phyloP scores from a whole-genome alignment of 139 green algal genomes.

The Gonium pectorale region DNA sequence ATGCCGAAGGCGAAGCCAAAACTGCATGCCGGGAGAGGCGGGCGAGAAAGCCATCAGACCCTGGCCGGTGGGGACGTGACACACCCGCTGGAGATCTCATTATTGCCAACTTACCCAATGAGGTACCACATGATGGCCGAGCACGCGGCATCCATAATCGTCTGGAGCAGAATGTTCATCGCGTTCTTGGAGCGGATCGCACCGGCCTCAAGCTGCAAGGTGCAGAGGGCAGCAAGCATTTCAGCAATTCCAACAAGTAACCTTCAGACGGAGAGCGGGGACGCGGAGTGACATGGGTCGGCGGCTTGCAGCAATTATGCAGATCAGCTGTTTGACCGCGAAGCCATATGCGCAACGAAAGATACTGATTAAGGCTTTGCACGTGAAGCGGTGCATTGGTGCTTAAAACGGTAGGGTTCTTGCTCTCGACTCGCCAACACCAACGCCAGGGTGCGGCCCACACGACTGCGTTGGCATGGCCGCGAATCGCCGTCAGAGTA shows the following conservation, averaged over 20 bases:
- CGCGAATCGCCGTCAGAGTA: neutral
- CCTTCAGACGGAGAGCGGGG: neutral
- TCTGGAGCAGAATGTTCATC: conserved; percentile 64
- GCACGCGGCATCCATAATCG: conserved; percentile 82
- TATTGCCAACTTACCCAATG: conserved; percentile 59
- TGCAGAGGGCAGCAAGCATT: neutral
- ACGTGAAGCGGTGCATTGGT: neutral
- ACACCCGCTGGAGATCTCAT: conserved; percentile 19
- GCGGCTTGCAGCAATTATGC: neutral
- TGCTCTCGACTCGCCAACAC: too few species aligned
- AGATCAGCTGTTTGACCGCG: neutral
- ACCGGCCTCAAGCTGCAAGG: conserved; percentile 88
- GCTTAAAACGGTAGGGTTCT: neutral
- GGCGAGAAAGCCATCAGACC: neutral
- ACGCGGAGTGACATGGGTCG: neutral
- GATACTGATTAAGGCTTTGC: neutral
- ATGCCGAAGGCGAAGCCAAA: conserved; percentile 53
- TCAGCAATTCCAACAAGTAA: neutral
- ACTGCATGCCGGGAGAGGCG: neutral
- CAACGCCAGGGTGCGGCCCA: too few species aligned
- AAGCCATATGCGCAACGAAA: too few species aligned
- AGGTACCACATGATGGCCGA: conserved; percentile 77
- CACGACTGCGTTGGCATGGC: neutral
- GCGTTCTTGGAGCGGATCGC: conserved; percentile 83
- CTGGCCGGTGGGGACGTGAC: neutral